phyloP scores from a whole-genome alignment of 176 grass and related monocot species.

The Calamus simplicifolius region DNA sequence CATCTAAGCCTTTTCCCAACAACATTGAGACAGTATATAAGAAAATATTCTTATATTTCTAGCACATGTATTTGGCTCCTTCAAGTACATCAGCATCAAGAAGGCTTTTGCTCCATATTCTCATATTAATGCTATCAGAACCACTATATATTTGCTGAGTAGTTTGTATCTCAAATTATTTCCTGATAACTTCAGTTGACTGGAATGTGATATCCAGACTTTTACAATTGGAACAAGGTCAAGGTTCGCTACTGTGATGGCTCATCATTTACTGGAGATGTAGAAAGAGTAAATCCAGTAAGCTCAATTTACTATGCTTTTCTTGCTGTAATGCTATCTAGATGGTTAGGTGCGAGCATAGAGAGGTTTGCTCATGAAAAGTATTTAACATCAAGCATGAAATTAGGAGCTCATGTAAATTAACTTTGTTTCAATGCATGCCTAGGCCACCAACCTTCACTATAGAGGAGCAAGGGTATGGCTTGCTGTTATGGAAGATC shows the following conservation, averaged over 20 bases:
- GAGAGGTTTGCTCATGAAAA: too few species aligned
- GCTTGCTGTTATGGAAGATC: slow-evolving; percentile 69
- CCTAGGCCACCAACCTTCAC: slow-evolving; percentile 50
- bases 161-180: too few species aligned
- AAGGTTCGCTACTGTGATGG: slow-evolving; percentile 85
- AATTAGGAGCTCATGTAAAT: background rate
- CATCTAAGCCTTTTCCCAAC: too few species aligned
- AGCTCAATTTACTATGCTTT: slow-evolving; percentile 22
- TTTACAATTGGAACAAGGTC: slow-evolving; percentile 79
- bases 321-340: background rate
- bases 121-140: too few species aligned
- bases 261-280: slow-evolving; percentile 72
- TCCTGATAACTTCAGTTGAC: too few species aligned
- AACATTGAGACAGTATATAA: too few species aligned
- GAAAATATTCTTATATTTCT: too few species aligned
- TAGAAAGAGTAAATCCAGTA: slow-evolving; percentile 42
- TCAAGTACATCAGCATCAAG: too few species aligned
- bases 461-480: slow-evolving; percentile 72
- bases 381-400: background rate
- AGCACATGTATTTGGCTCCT: too few species aligned
- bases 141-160: too few species aligned
- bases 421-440: slow-evolving; percentile 6
- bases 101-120: too few species aligned
- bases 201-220: slow-evolving; percentile 31
- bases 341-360: too few species aligned